A percentile compares a stretch with the other conserved stretches of the same genome.
Conservation (phyloP, 2,329 filamentous ascomycete genomes). For the Moelleriella libera region DNA sequence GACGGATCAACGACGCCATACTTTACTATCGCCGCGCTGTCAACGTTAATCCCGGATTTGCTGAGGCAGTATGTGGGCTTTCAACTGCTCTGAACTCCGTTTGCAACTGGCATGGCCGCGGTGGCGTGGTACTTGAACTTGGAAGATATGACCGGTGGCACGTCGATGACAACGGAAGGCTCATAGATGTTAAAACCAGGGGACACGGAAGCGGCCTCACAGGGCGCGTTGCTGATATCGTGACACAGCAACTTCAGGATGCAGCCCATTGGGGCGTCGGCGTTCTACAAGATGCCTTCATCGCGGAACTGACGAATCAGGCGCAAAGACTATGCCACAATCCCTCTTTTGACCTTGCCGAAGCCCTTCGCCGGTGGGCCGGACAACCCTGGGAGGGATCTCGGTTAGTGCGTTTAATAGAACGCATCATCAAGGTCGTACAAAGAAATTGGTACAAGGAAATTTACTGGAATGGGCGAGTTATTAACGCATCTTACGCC, state of each 20-base stretch:
- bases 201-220: conserved; percentile 65
- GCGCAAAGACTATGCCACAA: conserved; percentile 25
- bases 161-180: conserved; percentile 70
- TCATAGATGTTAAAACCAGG: conserved; percentile 55
- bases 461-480: conserved; percentile 48
- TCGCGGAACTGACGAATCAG: conserved; percentile 35
- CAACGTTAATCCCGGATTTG: conserved; percentile 83
- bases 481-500: conserved; percentile 44
- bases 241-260: conserved; percentile 74
- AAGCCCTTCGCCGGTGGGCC: conserved; percentile 44
- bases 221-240: conserved; percentile 80
- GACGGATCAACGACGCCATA: conserved; percentile 83
- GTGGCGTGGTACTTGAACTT: conserved; percentile 62
- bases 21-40: conserved; percentile 84
- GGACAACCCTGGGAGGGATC: conserved; percentile 79
- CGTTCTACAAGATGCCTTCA: conserved; percentile 40
- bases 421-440: conserved; percentile 65
- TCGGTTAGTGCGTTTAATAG: conserved; percentile 66
- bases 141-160: conserved; percentile 83
- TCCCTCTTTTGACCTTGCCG: conserved; percentile 20
- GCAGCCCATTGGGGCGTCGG: conserved; percentile 77
- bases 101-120: conserved; percentile 84
- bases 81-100: conserved; percentile 94
- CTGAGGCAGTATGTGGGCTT: conserved; percentile 90
- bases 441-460: conserved; percentile 84